Evolutionary conservation across 2,329 filamentous ascomycete genomes (phyloP).

Genomic region (Penicillium sp.): DNA sequence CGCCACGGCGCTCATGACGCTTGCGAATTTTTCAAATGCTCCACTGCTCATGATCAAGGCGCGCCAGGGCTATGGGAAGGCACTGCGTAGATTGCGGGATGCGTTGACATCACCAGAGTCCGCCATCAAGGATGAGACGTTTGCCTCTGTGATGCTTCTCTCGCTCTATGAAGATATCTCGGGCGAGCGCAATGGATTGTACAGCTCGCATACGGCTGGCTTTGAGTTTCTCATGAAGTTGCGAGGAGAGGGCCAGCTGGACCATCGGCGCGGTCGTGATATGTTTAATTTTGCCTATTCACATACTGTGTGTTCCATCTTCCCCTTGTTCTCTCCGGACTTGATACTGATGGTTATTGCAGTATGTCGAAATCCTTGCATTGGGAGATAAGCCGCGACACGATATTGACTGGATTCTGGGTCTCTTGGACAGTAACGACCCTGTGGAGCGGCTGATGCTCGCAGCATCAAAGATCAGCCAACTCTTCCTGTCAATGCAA

Average conservation of each 20-base stretch:
- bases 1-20: slow-evolving; percentile 33
- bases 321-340: background rate
- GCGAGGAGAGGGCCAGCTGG: slow-evolving; percentile 30
- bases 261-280: slow-evolving; percentile 30
- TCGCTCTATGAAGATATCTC: slow-evolving; percentile 39
- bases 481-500: slow-evolving; percentile 25
- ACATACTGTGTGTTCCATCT: slow-evolving; percentile 29
- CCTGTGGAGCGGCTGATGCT: slow-evolving; percentile 32
- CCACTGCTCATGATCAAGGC: slow-evolving; percentile 27
- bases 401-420: slow-evolving; percentile 28
- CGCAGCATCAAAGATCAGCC: slow-evolving; percentile 29
- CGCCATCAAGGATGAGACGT: slow-evolving; percentile 35
- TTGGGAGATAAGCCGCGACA: slow-evolving; percentile 31
- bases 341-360: slow-evolving; percentile 3
- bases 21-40: slow-evolving; percentile 29
- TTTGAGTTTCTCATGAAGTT: slow-evolving; percentile 35
- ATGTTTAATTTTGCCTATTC: slow-evolving; percentile 37
- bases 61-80: slow-evolving; percentile 30
- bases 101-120: slow-evolving; percentile 29
- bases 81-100: slow-evolving; percentile 28
- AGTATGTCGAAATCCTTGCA: slow-evolving; percentile 36
- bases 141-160: slow-evolving; percentile 36
- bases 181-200: slow-evolving; percentile 34
- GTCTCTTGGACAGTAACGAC: slow-evolving; percentile 26
- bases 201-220: slow-evolving; percentile 36